phyloP scores from a whole-genome alignment of 1,139 yeast genomes.

The Diutina ranongensis region DNA sequence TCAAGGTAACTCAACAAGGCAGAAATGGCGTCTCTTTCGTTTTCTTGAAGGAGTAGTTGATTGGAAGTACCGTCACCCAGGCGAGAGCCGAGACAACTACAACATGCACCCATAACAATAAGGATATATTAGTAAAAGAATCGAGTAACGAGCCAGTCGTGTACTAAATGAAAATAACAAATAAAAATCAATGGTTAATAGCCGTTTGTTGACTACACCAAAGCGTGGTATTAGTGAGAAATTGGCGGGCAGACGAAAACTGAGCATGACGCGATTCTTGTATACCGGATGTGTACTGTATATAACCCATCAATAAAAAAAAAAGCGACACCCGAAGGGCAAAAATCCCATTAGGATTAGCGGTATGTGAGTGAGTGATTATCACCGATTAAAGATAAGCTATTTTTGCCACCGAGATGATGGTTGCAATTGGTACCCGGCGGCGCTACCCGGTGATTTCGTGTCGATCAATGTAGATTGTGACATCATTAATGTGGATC shows the following conservation, averaged over 20 bases:
- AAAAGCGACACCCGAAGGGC: no score
- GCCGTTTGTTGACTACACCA: background rate
- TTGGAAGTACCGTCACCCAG: conserved; percentile 43
- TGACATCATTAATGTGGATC: no score
- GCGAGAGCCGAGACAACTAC: conserved; percentile 42
- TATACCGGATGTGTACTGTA: background rate
- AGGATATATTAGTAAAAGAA: background rate
- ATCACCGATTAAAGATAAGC: no score
- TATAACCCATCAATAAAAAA: background rate
- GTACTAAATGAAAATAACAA: no score
- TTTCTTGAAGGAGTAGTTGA: conserved; percentile 80
- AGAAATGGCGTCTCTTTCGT: conserved; percentile 93
- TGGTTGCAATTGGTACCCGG: no score
- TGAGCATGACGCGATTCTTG: background rate
- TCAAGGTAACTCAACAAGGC: conserved; percentile 82
- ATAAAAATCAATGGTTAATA: background rate
- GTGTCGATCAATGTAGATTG: no score
- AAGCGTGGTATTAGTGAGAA: background rate
- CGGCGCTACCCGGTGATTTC: no score
- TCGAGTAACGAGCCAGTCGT: background rate
- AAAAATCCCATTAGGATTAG: no score
- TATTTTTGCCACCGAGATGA: no score
- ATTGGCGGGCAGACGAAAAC: background rate
- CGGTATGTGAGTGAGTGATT: no score
- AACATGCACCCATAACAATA: conserved; percentile 48